Conservation (phyloP, 345 rosid genomes). For the Eucalyptus sp. region DNA sequence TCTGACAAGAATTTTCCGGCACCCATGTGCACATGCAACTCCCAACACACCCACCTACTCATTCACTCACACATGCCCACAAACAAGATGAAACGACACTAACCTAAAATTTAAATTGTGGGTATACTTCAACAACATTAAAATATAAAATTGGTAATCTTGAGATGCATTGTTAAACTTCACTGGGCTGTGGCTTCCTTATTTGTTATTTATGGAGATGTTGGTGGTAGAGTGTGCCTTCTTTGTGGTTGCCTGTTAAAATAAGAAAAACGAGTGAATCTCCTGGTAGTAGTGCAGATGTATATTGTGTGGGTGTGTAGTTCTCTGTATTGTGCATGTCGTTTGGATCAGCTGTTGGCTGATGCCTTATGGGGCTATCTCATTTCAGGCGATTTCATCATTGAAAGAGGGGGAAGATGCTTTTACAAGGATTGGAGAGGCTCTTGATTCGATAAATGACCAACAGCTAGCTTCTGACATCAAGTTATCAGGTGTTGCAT, state of each 20-base stretch:
- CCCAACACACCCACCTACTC: not conserved
- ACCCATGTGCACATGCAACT: not conserved
- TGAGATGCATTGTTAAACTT: not conserved
- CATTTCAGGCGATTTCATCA: constrained; percentile 59
- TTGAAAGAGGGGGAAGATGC: constrained; percentile 76
- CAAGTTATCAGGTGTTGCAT: constrained; percentile 9
- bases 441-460: constrained; percentile 43
- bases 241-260: not conserved
- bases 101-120: not conserved
- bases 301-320: not conserved
- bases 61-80: not conserved
- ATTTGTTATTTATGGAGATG: not conserved
- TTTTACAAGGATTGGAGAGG: constrained; percentile 47
- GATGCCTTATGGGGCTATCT: not conserved
- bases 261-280: not conserved
- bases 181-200: not conserved
- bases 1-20: not conserved
- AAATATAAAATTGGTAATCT: not conserved
- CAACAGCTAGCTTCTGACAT: constrained; percentile 25
- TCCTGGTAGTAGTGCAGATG: not conserved
- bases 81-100: not conserved
- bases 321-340: not conserved
- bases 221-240: not conserved
- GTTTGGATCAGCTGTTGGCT: not conserved
- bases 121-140: not conserved